Percentiles rank a stretch among this genome's conserved stretches.
Conservation (phyloP, 2,329 filamentous ascomycete genomes). For the Diaporthe citriasiana region DNA sequence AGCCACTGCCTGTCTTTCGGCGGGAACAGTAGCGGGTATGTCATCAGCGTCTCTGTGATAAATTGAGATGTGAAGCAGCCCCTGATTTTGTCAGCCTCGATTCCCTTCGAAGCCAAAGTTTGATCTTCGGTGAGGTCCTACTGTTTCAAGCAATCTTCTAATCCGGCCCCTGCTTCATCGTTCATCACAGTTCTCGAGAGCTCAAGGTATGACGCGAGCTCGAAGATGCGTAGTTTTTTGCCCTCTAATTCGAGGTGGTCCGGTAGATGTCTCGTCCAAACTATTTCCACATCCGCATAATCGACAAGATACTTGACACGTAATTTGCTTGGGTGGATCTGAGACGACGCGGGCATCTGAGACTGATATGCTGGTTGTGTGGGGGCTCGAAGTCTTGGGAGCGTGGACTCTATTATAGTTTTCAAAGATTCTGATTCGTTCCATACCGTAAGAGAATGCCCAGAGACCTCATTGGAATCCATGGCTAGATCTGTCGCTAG, state of each 20-base stretch:
- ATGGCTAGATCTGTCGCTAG: slow-evolving; percentile 1
- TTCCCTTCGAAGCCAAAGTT: background rate
- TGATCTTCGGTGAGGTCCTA: background rate
- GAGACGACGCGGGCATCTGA: background rate
- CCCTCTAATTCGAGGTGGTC: background rate
- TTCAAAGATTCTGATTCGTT: background rate
- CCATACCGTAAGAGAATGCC: slow-evolving; percentile 1
- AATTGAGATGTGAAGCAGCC: background rate
- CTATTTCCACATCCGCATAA: background rate
- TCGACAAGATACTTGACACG: background rate
- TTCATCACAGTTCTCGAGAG: background rate
- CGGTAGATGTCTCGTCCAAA: background rate
- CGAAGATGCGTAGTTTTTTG: background rate
- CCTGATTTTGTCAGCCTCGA: background rate
- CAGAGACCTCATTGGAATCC: slow-evolving; percentile 10
- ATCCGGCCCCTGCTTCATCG: background rate
- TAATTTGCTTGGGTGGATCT: background rate
- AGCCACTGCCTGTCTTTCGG: background rate
- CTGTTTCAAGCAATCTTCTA: background rate
- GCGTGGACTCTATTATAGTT: slow-evolving; percentile 7
- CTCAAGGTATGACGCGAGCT: background rate
- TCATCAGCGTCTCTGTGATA: slow-evolving; percentile 1
- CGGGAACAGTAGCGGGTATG: background rate
- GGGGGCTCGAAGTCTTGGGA: background rate
- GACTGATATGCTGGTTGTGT: background rate